phyloP scores from a whole-genome alignment of 2,329 filamentous ascomycete genomes.

The Beauveria scarabaeidicola region DNA sequence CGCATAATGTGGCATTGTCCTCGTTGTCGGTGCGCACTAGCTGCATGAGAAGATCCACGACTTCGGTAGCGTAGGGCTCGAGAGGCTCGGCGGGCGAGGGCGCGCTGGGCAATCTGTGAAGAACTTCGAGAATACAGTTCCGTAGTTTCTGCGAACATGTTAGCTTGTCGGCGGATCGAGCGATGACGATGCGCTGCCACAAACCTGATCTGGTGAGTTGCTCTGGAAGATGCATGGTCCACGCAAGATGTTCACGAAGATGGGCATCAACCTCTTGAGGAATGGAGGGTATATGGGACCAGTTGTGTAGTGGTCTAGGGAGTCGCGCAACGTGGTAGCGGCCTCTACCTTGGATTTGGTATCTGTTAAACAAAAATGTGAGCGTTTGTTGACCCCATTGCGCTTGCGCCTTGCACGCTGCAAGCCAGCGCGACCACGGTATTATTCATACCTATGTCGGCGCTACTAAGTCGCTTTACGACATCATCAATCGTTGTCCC shows the following conservation, averaged over 20 bases:
- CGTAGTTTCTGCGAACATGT: constrained; percentile 61
- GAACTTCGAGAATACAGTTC: constrained; percentile 86
- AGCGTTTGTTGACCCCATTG: not conserved
- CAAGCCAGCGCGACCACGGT: not conserved
- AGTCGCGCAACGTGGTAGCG: constrained; percentile 81
- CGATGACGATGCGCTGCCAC: constrained; percentile 15
- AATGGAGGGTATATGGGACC: constrained; percentile 72
- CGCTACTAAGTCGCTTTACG: constrained; percentile 48
- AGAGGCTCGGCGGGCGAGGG: constrained; percentile 68
- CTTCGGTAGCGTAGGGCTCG: constrained; percentile 79
- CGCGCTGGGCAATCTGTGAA: constrained; percentile 73
- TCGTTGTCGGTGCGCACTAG: constrained; percentile 91
- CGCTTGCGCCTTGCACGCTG: too few relatives aligned
- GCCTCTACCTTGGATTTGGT: constrained; percentile 72
- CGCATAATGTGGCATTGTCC: constrained; percentile 95
- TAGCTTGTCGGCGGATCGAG: constrained; percentile 3
- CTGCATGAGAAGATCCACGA: constrained; percentile 83
- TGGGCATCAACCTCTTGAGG: constrained; percentile 78
- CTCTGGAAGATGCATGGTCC: constrained; percentile 87
- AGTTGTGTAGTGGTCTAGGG: constrained; percentile 77
- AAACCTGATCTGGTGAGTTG: constrained; percentile 79
- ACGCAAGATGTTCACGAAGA: constrained; percentile 77
- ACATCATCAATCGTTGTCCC: constrained; percentile 53
- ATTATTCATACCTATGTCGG: constrained; percentile 41
- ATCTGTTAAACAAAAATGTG: constrained; percentile 44